A percentile compares a stretch with the other conserved stretches of the same genome.
Evolutionary conservation across 345 rosid genomes (phyloP).

Genomic region (Citrus hindsii): DNA sequence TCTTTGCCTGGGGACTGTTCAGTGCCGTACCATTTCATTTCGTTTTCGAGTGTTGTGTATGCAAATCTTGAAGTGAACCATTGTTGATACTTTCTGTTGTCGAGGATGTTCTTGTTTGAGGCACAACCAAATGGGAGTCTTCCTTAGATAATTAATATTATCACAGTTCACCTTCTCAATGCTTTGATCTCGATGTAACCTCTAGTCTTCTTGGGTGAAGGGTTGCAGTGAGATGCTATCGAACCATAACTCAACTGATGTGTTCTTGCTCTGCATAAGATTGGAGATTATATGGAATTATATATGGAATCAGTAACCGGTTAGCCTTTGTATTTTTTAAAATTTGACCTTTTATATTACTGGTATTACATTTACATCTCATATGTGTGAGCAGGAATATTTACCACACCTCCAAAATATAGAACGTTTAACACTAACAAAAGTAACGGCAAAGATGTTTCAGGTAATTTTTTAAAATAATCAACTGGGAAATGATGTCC

Average conservation of each 20-base stretch:
- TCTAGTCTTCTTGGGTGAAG: slow-evolving; percentile 67
- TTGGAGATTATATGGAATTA: background rate
- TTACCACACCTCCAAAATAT: no score
- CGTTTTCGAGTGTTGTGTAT: slow-evolving; percentile 58
- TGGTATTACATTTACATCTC: no score
- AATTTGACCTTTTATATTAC: no score
- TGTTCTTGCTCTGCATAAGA: slow-evolving; percentile 39
- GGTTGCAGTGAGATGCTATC: slow-evolving; percentile 38
- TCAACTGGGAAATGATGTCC: no score
- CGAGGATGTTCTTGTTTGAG: slow-evolving; percentile 55
- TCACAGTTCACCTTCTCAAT: slow-evolving; percentile 32
- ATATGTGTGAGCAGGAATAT: no score
- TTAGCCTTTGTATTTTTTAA: no score
- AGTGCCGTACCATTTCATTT: slow-evolving; percentile 77
- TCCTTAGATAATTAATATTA: no score
- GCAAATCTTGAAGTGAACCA: slow-evolving; percentile 74
- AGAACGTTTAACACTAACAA: no score
- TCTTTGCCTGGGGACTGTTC: slow-evolving; percentile 39
- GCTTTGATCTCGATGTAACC: slow-evolving; percentile 53
- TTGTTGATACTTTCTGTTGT: slow-evolving; percentile 42
- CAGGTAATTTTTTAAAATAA: no score
- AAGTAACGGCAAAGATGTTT: no score
- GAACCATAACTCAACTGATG: slow-evolving; percentile 12
- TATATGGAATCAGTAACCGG: no score
- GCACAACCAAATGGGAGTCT: slow-evolving; percentile 67